These are phyloP conservation scores for Aspergillus sp. DNA, from an alignment of 2,329 filamentous ascomycete species.

Conservation along the genomic window DNA sequence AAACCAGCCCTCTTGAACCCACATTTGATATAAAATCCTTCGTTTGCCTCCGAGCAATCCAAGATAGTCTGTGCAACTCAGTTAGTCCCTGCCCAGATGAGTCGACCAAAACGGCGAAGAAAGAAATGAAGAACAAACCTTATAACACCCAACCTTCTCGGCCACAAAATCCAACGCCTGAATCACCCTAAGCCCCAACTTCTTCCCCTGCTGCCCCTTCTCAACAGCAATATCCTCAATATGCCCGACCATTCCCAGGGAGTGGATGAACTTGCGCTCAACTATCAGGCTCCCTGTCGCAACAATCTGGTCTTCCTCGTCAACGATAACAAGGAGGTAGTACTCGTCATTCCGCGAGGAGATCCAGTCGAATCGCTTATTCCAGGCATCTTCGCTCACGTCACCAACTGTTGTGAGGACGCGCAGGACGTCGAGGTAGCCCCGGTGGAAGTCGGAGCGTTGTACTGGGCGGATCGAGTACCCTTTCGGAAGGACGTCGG, in stretches of 20 bases:
- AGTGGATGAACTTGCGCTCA: conserved; percentile 72
- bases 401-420: conserved; percentile 93
- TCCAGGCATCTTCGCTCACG: conserved; percentile 71
- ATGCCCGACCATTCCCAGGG: conserved; percentile 69
- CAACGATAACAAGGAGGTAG: conserved; percentile 82
- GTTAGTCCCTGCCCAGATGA: conserved; percentile 9
- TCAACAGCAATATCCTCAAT: conserved; percentile 97
- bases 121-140: conserved; percentile 48
- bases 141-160: conserved; percentile 89
- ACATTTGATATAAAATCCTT: conserved; percentile 98
- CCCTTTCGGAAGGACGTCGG: conserved; percentile 70
- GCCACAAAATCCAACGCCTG: conserved; percentile 90
- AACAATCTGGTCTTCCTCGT: conserved; percentile 70
- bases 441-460: conserved; percentile 72
- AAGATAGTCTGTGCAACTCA: conserved; percentile 70
- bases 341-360: conserved; percentile 71
- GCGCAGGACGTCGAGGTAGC: conserved; percentile 87
- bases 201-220: conserved; percentile 96
- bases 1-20: conserved; percentile 88
- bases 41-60: conserved; percentile 93
- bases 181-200: conserved; percentile 87
- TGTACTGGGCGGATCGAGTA: conserved; percentile 82
- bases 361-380: conserved; percentile 81
- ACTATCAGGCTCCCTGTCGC: conserved; percentile 87
- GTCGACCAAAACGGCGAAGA: not conserved